Base-by-base conservation (phyloP, 192 early-diverging fungal species). In the Mortierella claussenii region DNA sequence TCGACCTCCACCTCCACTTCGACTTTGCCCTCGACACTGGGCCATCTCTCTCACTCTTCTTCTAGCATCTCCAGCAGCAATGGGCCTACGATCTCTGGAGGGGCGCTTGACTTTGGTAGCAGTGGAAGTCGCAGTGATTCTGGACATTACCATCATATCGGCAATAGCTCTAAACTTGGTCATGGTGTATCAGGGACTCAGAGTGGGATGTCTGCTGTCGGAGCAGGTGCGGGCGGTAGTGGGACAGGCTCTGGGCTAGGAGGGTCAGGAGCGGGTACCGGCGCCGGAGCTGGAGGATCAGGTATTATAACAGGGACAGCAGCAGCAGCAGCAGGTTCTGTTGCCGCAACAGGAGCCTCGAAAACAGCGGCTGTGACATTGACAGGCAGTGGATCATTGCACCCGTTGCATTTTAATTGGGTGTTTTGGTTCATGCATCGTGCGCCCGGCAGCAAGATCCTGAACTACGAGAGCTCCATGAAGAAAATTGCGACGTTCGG, bases 341-440 rank as follows among this genome's bases (percentile, higher is more conserved):
- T n/a, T 28, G 34, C 49, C 9, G 46, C 45, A 34, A 26, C 33
- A 12, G 32, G n/a, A 52, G 34, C 7, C 7, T 40, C 37, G 37
- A 23, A 23, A 27, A 17, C 42, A 30, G 26, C 27, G 17, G 26
- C 55, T 21, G 4, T 37, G 4, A 31, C 17, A 12, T 31, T 37
- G 20, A 33, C 24, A 37, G 34, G 45, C 11, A 49, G 28, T 15
- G 65, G 42, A 42, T 57, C 65, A n/a, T 55, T 78, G 40, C 93
- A 93, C 50, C 88, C 91, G 42, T 82, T 97, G 62, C 89, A 85
- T 40, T 92, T 87, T 61, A 83, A 91, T 10, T 97, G 95, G 95
- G 90, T 94, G 27, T 94, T 95, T 80, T 97, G 92, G 92, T 96
- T 93, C 61, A 96, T 96, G 92, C 94, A 96, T 83, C 91, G 95